These are phyloP conservation scores for Micractinium conductrix DNA, from an alignment of 139 green algal species.

Conservation along the genomic window DNA sequence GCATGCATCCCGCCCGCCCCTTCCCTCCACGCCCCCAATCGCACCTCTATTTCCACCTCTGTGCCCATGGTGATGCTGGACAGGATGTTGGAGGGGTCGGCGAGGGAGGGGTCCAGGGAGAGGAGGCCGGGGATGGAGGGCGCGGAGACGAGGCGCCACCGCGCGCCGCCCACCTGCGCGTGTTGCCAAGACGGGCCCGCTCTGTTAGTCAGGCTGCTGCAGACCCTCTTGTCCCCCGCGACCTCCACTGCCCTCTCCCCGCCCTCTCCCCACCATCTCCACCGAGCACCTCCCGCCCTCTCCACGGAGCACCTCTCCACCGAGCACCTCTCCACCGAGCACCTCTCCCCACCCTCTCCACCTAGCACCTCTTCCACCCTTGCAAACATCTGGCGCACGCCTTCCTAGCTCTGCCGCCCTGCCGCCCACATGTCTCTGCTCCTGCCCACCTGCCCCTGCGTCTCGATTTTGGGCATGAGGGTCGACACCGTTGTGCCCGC, in stretches of 20 bases:
- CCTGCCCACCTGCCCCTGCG: constrained; percentile 74
- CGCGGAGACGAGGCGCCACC: constrained; percentile 91
- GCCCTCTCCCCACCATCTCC: no score
- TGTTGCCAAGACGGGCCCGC: no score
- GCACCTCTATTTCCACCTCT: constrained; percentile 93
- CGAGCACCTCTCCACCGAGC: no score
- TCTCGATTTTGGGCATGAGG: constrained; percentile 96
- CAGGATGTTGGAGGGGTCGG: constrained; percentile 58
- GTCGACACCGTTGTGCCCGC: constrained; percentile 86
- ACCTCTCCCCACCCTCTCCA: no score
- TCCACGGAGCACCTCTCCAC: no score
- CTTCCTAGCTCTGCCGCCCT: no score
- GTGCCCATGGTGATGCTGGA: constrained; percentile 76
- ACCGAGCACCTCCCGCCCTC: no score
- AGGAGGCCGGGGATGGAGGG: constrained; percentile 81
- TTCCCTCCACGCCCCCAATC: constrained; percentile 13
- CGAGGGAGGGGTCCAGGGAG: constrained; percentile 64
- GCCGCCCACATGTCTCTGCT: background rate
- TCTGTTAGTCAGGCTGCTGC: no score
- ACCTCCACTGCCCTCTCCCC: no score
- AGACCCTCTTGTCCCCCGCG: no score
- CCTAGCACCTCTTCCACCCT: no score
- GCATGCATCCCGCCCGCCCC: background rate
- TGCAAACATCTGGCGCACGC: no score
- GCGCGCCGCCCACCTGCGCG: constrained; percentile 51